phyloP scores from a whole-genome alignment of 2,329 filamentous ascomycete genomes.

The Sclerotinia trifoliorum region DNA sequence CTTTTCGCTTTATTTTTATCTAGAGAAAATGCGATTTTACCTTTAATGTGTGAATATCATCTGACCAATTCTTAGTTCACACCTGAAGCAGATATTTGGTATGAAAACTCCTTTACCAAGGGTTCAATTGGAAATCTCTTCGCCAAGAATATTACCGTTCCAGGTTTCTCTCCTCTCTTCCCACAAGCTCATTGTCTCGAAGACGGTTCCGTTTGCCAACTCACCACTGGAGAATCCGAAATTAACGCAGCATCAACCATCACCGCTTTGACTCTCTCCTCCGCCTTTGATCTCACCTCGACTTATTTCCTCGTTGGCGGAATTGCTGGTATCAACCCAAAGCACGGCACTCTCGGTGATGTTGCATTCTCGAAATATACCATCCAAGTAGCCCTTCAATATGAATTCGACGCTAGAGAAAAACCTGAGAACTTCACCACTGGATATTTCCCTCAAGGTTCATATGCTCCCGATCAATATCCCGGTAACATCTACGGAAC shows the following conservation, averaged over 20 bases:
- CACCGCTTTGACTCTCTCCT: constrained; percentile 60
- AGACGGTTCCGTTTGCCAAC: constrained; percentile 62
- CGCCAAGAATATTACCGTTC: constrained; percentile 55
- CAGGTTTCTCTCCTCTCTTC: constrained; percentile 64
- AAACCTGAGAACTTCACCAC: constrained; percentile 63
- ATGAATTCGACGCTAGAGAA: constrained; percentile 71
- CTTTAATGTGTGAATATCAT: neutral
- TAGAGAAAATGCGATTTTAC: neutral
- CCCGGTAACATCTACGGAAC: constrained; percentile 63
- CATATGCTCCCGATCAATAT: constrained; percentile 53
- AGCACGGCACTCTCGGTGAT: constrained; percentile 61
- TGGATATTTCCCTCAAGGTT: constrained; percentile 67
- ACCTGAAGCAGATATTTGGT: constrained; percentile 63
- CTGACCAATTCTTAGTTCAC: constrained; percentile 50
- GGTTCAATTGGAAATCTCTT: constrained; percentile 54
- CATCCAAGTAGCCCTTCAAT: constrained; percentile 72
- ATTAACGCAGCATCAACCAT: constrained; percentile 73
- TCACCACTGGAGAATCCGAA: constrained; percentile 67
- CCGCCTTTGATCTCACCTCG: constrained; percentile 59
- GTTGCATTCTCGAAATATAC: constrained; percentile 69
- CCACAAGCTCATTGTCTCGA: constrained; percentile 63
- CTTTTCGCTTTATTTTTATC: neutral
- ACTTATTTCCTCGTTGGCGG: constrained; percentile 73
- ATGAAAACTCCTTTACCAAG: constrained; percentile 48
- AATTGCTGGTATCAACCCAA: constrained; percentile 73